Evolutionary conservation across 768 basidiomycete genomes (phyloP), one percentile per base, ranked within the genome.

Genomic region (Leccinum barrowsii): DNA sequence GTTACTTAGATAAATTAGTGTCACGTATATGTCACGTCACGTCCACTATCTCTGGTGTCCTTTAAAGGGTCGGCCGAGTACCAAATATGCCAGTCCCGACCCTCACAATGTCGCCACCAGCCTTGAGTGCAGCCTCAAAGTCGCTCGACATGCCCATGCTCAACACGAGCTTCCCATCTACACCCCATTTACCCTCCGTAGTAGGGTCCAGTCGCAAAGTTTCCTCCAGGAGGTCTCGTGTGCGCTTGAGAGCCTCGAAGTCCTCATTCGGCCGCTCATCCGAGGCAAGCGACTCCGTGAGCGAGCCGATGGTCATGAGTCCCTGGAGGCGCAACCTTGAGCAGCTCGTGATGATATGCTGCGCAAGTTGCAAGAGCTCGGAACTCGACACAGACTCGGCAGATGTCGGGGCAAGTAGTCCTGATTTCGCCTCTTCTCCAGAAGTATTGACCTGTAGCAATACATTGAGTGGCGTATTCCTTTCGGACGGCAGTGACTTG

Each of bases 91-190:
- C 85, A 3, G 92, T 93, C 2, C 96, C 96, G 5, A 98, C 94
- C 50, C 97, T 75, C 1, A 98, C 94, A 49, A 93, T 84, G 66
- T 92, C 86, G 65, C 92, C 90, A 1, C 94, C 96, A 12, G 85
- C 84, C 70, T 78, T 81, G 51, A 98, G 73, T 4, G 96, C 97
- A 28, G 86, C 83, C 70, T 89, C 91, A 67, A 94, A 98, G 67
- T 98, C 96, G 61, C 86, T 88, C 52, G 93, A 95, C 96, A 98
- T 98, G 7, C 96, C 96, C 94, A 97, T 98, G 58, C 91, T 93
- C 70, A 93, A 67, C 65, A 87, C 26, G 54, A 93, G 69, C 59
- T 69, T 72, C 13, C 84, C 83, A 3, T 72, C 71, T 24, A 77
- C 73, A 12, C 86, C 87, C 82, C 83, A 83, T 35, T 50, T 64